Conservation (phyloP, 345 rosid species). For the Tarenaya hassleriana region DNA sequence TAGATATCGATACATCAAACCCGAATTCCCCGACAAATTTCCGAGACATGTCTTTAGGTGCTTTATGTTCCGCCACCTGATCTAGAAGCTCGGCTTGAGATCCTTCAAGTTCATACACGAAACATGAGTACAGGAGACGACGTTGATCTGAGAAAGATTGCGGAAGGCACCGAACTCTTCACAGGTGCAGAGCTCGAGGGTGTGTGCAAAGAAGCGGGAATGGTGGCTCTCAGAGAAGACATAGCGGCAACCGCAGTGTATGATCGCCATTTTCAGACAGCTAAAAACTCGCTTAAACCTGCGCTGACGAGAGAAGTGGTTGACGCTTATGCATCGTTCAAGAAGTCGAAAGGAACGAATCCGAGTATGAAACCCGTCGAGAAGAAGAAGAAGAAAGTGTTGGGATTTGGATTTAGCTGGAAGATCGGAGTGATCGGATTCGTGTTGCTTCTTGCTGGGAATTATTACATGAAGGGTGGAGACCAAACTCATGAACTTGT, state of each 20-base stretch:
- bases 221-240: conserved; percentile 76
- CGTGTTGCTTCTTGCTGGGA: conserved; percentile 31
- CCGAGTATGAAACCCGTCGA: conserved; percentile 6
- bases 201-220: conserved; percentile 81
- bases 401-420: conserved; percentile 23
- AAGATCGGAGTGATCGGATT: conserved; percentile 33
- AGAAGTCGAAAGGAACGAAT: conserved; percentile 23
- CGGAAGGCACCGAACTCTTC: conserved; percentile 72
- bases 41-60: conserved; percentile 40
- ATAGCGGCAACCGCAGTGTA: conserved; percentile 51
- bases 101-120: conserved; percentile 66
- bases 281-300: conserved; percentile 59
- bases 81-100: conserved; percentile 66
- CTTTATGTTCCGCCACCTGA: conserved; percentile 83
- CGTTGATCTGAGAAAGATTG: conserved; percentile 59
- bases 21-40: no score
- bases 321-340: conserved; percentile 54
- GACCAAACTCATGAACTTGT: conserved; percentile 20
- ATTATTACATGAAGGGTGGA: conserved; percentile 25
- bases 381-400: conserved; percentile 10
- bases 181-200: conserved; percentile 88
- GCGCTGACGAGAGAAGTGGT: conserved; percentile 59
- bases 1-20: neutral
- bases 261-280: conserved; percentile 61
- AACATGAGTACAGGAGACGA: conserved; percentile 65